Base-by-base conservation (phyloP, 1,139 yeast genomes). In the Taphrina flavorubra region DNA sequence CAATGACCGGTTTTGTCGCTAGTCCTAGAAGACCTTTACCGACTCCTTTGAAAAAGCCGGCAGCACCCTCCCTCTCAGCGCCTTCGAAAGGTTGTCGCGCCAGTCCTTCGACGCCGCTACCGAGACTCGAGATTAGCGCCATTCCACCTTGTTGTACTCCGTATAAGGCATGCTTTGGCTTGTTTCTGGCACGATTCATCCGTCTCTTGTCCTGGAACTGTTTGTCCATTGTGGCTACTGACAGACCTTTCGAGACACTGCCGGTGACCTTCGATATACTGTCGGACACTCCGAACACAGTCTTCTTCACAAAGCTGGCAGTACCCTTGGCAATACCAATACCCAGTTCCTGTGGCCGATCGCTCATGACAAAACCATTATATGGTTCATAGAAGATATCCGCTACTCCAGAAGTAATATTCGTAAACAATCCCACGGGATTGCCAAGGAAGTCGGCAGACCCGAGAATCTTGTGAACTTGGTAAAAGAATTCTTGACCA, bases 381-480 rank as follows among this genome's bases (percentile, higher is more conserved):
- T 94, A 95, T 0, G 99, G 99, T 76, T 94, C 99, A 76, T 95
- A 95, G 77, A 95, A 95, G 51, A 94, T 89, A 78, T 95, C 99
- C 84, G 92, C 85, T 10, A 94, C 96, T 64, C 99, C 99, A 0
- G 97, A 91, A 70, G 97, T 88, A 70, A 95, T 81, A 73, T 92
- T 92, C 76, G 91, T 95, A 79, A 94, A 95, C 70, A 95, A 80
- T 1, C 99, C 99, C 46, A 95, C 98, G 0, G 99, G 99, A 74
- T 95, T 94, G 40, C 99, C 99, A 68, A 95, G 81, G 74, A 95
- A 86, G 78, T 95, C 99, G 0, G 99, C 99, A 20, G 97, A 91
- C 0, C 99, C 99, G 58, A 95, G 81, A 69, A 95, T 87, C 78
- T 91, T 92, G 78, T 95, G 97, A 53, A 95, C 82, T 78, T 95